phyloP scores from a whole-genome alignment of 2,329 filamentous ascomycete species.

The Botrytis tulipae region DNA sequence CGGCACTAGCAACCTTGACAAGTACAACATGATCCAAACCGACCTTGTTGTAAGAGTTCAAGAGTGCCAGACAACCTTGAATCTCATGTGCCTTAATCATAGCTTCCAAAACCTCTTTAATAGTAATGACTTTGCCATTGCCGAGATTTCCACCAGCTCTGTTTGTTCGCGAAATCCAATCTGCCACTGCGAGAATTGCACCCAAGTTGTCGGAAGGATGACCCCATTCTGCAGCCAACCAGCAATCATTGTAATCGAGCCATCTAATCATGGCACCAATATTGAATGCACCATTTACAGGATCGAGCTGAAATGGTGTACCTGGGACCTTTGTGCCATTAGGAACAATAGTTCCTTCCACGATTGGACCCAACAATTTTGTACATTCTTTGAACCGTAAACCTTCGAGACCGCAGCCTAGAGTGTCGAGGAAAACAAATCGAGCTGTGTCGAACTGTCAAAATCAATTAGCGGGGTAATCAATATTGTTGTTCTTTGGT shows the following conservation, averaged over 20 bases:
- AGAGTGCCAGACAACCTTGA: constrained; percentile 91
- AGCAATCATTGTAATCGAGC: constrained; percentile 99
- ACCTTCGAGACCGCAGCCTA: constrained; percentile 94
- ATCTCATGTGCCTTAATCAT: constrained; percentile 99
- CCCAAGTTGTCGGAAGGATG: constrained; percentile 98
- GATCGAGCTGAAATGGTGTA: constrained; percentile 91
- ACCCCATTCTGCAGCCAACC: constrained; percentile 97
- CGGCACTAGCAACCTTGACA: constrained; percentile 94
- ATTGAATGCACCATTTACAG: constrained; percentile 95
- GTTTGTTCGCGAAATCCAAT: constrained; percentile 94
- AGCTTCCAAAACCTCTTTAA: constrained; percentile 88
- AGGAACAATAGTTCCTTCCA: constrained; percentile 86
- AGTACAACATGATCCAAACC: constrained; percentile 96
- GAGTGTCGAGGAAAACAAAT: constrained; percentile 93
- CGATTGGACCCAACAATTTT: constrained; percentile 88
- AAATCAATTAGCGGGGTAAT: constrained; percentile 26
- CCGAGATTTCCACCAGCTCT: constrained; percentile 74
- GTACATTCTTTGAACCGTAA: constrained; percentile 94
- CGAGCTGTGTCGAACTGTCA: constrained; percentile 87
- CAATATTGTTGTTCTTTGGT: background rate
- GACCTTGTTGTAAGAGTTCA: constrained; percentile 99
- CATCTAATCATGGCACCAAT: constrained; percentile 98
- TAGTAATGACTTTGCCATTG: constrained; percentile 81
- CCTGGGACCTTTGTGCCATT: constrained; percentile 90
- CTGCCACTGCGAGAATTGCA: constrained; percentile 91